phyloP scores from a whole-genome alignment of 2,329 filamentous ascomycete species.

The Phialophora chinensis region DNA sequence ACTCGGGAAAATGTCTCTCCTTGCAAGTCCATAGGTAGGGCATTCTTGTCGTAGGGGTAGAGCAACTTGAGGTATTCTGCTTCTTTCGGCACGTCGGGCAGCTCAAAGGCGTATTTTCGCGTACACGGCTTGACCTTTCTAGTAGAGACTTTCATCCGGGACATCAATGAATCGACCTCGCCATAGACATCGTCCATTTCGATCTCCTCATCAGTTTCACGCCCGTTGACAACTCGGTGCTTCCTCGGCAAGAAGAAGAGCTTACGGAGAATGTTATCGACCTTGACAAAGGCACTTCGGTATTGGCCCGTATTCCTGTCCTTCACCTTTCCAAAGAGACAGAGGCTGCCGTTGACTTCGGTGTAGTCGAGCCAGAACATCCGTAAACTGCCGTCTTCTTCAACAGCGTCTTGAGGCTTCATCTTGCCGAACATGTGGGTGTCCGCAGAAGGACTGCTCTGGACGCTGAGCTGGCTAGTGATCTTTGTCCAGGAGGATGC shows the following conservation, averaged over 20 bases:
- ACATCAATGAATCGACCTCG: constrained; percentile 89
- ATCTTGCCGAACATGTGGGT: constrained; percentile 76
- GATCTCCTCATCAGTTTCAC: constrained; percentile 76
- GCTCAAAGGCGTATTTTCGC: constrained; percentile 94
- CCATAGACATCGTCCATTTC: constrained; percentile 87
- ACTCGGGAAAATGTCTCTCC: constrained; percentile 94
- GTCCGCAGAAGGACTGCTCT: constrained; percentile 74
- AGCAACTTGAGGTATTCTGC: constrained; percentile 92
- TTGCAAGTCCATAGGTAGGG: constrained; percentile 70
- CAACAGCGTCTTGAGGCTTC: constrained; percentile 81
- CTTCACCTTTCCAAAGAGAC: constrained; percentile 93
- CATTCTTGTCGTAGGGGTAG: constrained; percentile 87
- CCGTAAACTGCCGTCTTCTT: constrained; percentile 86
- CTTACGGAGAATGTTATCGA: constrained; percentile 92
- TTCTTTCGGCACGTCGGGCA: constrained; percentile 84
- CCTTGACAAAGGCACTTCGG: constrained; percentile 92
- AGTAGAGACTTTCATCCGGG: constrained; percentile 80
- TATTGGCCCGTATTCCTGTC: constrained; percentile 81
- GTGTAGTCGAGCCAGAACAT: constrained; percentile 99
- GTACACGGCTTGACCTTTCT: constrained; percentile 92
- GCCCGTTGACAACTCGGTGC: constrained; percentile 62
- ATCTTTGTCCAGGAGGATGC: constrained; percentile 87
- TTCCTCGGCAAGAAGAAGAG: constrained; percentile 90
- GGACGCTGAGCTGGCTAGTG: constrained; percentile 77
- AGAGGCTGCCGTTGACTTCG: constrained; percentile 87